Base-by-base conservation (phyloP, 495 filamentous ascomycete genomes). In the Pyrenula massariospora region DNA sequence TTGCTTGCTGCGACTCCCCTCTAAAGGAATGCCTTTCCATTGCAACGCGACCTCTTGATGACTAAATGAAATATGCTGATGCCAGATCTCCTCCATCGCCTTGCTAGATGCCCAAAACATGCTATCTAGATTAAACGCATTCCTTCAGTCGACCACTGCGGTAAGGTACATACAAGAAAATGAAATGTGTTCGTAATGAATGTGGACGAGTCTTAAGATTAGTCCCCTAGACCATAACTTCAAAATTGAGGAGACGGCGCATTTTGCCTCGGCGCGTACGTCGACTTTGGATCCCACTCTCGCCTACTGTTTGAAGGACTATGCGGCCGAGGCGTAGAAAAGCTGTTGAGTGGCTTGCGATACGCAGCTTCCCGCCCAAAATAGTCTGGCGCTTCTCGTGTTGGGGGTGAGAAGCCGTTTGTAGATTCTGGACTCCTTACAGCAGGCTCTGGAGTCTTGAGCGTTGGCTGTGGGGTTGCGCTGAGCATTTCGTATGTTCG, bases 401-500 rank as follows among this genome's bases (percentile, higher is more conserved):
- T 59, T 67, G 63, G 59, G 63, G 60, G 66, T 69, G 50, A 63
- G 63, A 48, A 56, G 62, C 47, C 60, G 49, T 53, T 47, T 10
- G 56, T 57, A 22, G 76, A 73, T 53, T 77, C 63, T 1, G 70
- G 67, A 24, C 69, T 75, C 15, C 66, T 73, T 47, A 75, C 65
- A 2, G 66, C 66, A 0, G 74, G 64, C 52, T 77, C 73, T 1
- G 79, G 74, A 8, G 65, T 66, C 63, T 77, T 81, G 54, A 58
- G 54, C 31, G 56, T 55, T 23, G 58, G 57, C 50, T 63, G 48
- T 12, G 53, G 59, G 22, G 64, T 61, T 60, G 77, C 76, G 60
- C 72, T 74, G 60, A 91, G 82, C 84, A 95, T 91, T 72, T 95
- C 89, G 77, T 90, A 94, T 61, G 84, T 81, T 70, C 82, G 81